Evolutionary conservation across 345 rosid genomes (phyloP).

Genomic region (Excoecaria agallocha): DNA sequence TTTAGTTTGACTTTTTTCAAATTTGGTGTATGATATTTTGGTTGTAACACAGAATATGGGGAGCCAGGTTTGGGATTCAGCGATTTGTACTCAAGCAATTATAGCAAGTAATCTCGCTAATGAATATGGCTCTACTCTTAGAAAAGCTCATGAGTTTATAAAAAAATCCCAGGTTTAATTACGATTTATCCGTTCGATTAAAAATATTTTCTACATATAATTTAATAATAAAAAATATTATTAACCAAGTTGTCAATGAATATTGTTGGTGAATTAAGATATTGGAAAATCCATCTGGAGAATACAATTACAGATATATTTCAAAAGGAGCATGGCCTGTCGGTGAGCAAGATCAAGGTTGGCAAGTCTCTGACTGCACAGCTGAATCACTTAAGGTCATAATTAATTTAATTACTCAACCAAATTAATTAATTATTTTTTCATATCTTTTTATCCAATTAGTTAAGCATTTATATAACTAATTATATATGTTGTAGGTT

Average conservation of each 20-base stretch:
- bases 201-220: too few relatives aligned
- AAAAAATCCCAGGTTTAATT: constrained; percentile 17
- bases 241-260: too few relatives aligned
- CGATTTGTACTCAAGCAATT: constrained; percentile 15
- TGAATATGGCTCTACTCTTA: constrained; percentile 8
- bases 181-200: too few relatives aligned
- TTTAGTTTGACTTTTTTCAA: too few relatives aligned
- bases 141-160: constrained; percentile 21
- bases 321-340: constrained; percentile 20
- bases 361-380: constrained; percentile 25
- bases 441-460: too few relatives aligned
- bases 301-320: constrained; percentile 1
- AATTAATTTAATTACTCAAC: background rate
- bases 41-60: constrained; percentile 13
- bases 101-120: background rate
- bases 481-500: background rate
- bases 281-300: constrained; percentile 11
- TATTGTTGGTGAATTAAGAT: background rate
- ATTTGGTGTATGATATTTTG: too few relatives aligned
- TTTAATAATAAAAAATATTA: too few relatives aligned
- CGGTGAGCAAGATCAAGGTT: constrained; percentile 20
- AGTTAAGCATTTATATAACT: too few relatives aligned
- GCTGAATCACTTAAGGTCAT: constrained; percentile 17
- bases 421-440: too few relatives aligned
- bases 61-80: constrained; percentile 18